Conservation (phyloP, 768 basidiomycete species). For the Lactarius quietus region DNA sequence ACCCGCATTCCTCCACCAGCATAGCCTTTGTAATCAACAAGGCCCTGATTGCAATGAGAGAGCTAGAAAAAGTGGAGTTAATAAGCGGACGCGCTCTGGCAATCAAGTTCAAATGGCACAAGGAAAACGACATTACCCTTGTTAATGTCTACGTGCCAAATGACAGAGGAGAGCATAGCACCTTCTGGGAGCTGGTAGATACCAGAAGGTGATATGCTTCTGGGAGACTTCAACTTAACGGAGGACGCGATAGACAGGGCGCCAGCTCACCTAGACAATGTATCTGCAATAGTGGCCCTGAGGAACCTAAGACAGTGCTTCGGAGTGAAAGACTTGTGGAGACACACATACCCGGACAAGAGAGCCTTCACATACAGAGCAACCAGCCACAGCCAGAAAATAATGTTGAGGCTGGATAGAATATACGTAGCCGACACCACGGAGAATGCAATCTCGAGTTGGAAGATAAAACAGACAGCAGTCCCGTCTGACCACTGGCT, state of each 20-base stretch:
- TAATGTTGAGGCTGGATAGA: conserved; percentile 1
- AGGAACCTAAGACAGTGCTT: neutral
- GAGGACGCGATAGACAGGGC: too few species aligned
- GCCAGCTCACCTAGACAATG: neutral
- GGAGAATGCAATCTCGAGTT: neutral
- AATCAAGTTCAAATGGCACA: neutral
- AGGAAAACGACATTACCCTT: neutral
- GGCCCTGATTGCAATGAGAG: too few species aligned
- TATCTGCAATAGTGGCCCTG: neutral
- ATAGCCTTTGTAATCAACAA: too few species aligned
- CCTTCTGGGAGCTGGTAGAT: conserved; percentile 10
- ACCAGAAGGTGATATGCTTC: neutral
- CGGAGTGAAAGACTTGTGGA: too few species aligned
- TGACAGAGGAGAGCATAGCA: neutral
- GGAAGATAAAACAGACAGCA: neutral
- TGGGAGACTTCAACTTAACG: too few species aligned
- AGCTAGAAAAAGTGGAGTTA: neutral
- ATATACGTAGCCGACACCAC: neutral
- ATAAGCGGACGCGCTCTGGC: neutral
- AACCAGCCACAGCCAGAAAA: too few species aligned
- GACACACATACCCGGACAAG: neutral
- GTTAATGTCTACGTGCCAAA: conserved; percentile 13
- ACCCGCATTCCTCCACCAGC: neutral
- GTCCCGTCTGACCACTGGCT: conserved; percentile 10
- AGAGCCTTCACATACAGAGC: neutral